These are phyloP conservation scores for Pluteus cervinus DNA, from an alignment of 768 basidiomycete genomes.

Conservation along the genomic window DNA sequence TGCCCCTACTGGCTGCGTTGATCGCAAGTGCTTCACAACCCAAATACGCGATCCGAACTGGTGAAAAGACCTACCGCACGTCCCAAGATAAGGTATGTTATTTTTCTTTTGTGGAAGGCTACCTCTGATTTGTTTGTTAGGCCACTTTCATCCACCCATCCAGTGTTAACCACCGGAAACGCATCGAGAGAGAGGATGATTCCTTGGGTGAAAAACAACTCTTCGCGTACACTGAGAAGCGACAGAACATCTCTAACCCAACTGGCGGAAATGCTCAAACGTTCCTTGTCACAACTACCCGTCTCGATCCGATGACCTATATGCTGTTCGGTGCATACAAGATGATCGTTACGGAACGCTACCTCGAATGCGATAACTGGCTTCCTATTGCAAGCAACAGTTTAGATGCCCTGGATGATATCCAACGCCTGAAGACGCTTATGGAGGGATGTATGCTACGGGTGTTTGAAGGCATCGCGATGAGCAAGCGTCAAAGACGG, in stretches of 20 bases:
- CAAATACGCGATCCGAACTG: slow-evolving; percentile 79
- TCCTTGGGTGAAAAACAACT: slow-evolving; percentile 59
- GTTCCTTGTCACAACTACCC: slow-evolving; percentile 74
- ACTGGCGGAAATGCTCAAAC: slow-evolving; percentile 49
- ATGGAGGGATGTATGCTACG: slow-evolving; percentile 84
- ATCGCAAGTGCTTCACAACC: slow-evolving; percentile 85
- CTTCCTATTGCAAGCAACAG: slow-evolving; percentile 74
- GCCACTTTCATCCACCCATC: slow-evolving; percentile 74
- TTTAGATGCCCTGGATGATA: slow-evolving; percentile 70
- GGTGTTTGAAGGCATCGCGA: slow-evolving; percentile 81
- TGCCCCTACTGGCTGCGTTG: slow-evolving; percentile 75
- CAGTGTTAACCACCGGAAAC: slow-evolving; percentile 77
- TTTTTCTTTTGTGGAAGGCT: slow-evolving; percentile 4
- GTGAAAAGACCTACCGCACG: slow-evolving; percentile 65
- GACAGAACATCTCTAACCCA: slow-evolving; percentile 64
- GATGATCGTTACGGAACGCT: slow-evolving; percentile 60
- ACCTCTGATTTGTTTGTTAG: slow-evolving; percentile 30
- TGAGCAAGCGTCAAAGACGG: slow-evolving; percentile 30
- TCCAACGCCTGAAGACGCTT: slow-evolving; percentile 73
- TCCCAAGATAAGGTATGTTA: slow-evolving; percentile 72
- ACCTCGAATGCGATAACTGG: slow-evolving; percentile 88
- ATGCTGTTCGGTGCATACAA: slow-evolving; percentile 87
- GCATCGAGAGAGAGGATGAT: slow-evolving; percentile 21
- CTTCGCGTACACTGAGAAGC: slow-evolving; percentile 80
- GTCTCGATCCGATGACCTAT: slow-evolving; percentile 83